Evolutionary conservation across 306 rosid species (phyloP).

Genomic region (Macrotyloma uniflorum): DNA sequence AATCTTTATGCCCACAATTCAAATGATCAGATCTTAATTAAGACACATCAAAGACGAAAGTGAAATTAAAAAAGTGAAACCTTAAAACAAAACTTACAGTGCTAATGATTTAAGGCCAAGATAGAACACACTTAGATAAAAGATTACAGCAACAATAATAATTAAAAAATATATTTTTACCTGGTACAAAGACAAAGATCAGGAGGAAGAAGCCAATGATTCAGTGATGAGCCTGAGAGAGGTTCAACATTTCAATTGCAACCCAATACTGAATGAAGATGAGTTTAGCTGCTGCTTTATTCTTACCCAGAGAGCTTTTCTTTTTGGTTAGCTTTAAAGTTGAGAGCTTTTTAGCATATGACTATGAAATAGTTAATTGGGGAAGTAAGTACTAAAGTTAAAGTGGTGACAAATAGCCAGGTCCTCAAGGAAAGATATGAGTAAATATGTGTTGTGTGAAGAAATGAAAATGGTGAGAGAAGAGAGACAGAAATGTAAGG

Average conservation of each 20-base stretch:
- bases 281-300: not conserved
- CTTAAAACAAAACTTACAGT: constrained; percentile 17
- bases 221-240: constrained; percentile 43
- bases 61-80: not conserved
- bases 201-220: constrained; percentile 30
- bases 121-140: not conserved
- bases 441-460: not conserved
- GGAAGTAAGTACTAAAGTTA: constrained; percentile 14
- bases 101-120: not conserved
- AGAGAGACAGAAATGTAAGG: not conserved
- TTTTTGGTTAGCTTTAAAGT: constrained; percentile 22
- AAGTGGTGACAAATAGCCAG: not conserved
- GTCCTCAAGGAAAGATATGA: not conserved
- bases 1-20: not conserved
- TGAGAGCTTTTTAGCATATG: constrained; percentile 32
- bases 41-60: constrained; percentile 14
- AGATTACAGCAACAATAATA: not conserved
- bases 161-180: not conserved
- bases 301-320: constrained; percentile 19
- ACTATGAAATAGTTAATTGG: constrained; percentile 32
- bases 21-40: constrained; percentile 43
- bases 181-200: constrained; percentile 31
- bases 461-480: constrained; percentile 2
- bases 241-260: constrained; percentile 48
- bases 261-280: constrained; percentile 30